phyloP scores from a whole-genome alignment of 768 basidiomycete species.

The Amanita fuliginea region DNA sequence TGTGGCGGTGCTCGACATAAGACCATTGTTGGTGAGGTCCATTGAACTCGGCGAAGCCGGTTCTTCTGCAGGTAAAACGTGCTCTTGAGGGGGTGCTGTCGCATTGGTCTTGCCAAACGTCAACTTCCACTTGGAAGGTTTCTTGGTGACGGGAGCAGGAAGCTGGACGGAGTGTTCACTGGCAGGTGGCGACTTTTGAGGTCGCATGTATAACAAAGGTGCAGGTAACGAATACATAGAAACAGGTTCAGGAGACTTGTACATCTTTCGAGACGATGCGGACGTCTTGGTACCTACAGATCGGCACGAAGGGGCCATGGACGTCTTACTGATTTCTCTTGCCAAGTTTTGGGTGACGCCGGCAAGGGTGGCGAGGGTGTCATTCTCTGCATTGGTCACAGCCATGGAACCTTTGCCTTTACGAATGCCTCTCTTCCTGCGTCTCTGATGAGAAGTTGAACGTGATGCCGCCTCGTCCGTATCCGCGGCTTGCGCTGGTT shows the following conservation, averaged over 20 bases:
- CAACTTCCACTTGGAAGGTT: conserved; percentile 81
- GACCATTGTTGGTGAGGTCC: conserved; percentile 17
- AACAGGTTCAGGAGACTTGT: conserved; percentile 31
- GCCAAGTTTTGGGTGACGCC: conserved; percentile 74
- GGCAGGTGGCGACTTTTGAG: conserved; percentile 11
- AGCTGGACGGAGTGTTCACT: conserved; percentile 8
- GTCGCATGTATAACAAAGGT: conserved; percentile 17
- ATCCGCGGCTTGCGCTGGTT: conserved; percentile 19
- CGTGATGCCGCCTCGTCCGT: conserved; percentile 28
- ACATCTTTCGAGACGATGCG: conserved; percentile 10
- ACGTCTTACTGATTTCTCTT: conserved; percentile 69
- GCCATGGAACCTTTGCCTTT: conserved; percentile 60
- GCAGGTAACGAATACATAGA: conserved; percentile 32
- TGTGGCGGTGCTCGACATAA: conserved; percentile 59
- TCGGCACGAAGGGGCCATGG: conserved; percentile 29
- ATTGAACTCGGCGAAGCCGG: conserved; percentile 19
- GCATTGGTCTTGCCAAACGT: conserved; percentile 53
- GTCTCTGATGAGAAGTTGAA: conserved; percentile 63
- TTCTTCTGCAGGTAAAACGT: conserved; percentile 29
- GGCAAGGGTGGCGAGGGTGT: conserved; percentile 60
- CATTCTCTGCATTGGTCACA: conserved; percentile 31
- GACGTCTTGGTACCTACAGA: conserved; percentile 21
- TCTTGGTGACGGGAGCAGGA: conserved; percentile 44
- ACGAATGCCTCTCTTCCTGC: conserved; percentile 76
- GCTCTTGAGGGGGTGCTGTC: conserved; percentile 23